phyloP scores from a whole-genome alignment of 306 rosid genomes.

The Castanospermum australe region DNA sequence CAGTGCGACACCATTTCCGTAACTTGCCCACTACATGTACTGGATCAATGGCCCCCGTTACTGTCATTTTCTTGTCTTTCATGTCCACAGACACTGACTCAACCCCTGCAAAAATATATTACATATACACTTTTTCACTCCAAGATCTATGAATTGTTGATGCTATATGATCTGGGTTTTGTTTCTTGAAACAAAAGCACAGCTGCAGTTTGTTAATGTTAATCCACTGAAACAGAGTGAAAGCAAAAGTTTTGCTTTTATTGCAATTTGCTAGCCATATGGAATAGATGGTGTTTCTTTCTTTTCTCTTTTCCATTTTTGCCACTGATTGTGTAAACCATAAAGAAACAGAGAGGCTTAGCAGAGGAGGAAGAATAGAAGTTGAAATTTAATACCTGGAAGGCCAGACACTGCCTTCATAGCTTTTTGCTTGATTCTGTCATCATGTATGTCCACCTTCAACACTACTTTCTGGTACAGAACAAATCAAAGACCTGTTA shows the following conservation, averaged over 20 bases:
- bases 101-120: constrained; percentile 30
- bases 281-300: not conserved
- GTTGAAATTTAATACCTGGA: constrained; percentile 31
- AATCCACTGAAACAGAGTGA: no score
- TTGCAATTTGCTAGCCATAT: no score
- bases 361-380: not conserved
- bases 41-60: constrained; percentile 60
- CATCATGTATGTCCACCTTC: constrained; percentile 39
- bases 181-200: not conserved
- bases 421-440: constrained; percentile 48
- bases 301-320: no score
- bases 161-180: not conserved
- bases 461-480: constrained; percentile 54
- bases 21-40: constrained; percentile 46
- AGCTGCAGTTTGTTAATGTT: not conserved
- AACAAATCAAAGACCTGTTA: not conserved
- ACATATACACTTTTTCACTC: no score
- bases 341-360: not conserved
- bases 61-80: constrained; percentile 52
- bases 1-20: constrained; percentile 44
- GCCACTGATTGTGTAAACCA: no score
- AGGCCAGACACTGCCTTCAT: constrained; percentile 54
- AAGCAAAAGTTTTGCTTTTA: no score
- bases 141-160: not conserved
- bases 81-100: constrained; percentile 45